These are phyloP conservation scores for Dittrichia graveolens DNA, from an alignment of 129 eudicot species.

Conservation along the genomic window DNA sequence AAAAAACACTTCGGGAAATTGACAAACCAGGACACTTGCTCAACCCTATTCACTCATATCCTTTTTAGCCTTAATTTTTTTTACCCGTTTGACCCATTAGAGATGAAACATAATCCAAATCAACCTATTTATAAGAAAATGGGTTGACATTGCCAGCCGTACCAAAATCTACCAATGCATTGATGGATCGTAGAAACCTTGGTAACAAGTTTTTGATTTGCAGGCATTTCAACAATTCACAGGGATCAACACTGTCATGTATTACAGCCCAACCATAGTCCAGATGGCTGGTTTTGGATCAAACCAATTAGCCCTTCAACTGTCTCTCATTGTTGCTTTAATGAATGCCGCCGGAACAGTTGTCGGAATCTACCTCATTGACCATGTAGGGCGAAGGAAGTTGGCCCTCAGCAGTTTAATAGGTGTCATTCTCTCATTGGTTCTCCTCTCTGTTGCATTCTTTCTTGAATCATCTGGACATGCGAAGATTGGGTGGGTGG, in stretches of 20 bases:
- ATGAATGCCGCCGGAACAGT: slow-evolving; percentile 67
- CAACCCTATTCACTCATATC: too few relatives aligned
- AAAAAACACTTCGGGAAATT: too few relatives aligned
- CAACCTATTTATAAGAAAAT: not conserved
- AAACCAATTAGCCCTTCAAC: slow-evolving; percentile 63
- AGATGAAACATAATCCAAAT: not conserved
- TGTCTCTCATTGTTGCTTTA: slow-evolving; percentile 65
- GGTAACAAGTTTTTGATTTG: not conserved
- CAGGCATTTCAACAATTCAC: slow-evolving; percentile 81
- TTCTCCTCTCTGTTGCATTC: slow-evolving; percentile 51
- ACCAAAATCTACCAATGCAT: too few relatives aligned
- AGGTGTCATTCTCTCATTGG: slow-evolving; percentile 61
- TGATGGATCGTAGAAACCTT: not conserved
- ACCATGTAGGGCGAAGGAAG: slow-evolving; percentile 66
- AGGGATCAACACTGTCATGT: slow-evolving; percentile 82
- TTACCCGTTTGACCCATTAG: not conserved
- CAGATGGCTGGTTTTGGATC: slow-evolving; percentile 76
- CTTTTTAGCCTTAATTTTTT: too few relatives aligned
- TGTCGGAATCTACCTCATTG: slow-evolving; percentile 67
- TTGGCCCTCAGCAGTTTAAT: slow-evolving; percentile 55
- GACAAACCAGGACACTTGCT: too few relatives aligned
- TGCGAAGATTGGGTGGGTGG: slow-evolving; percentile 62
- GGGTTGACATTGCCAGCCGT: not conserved
- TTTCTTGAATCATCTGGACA: slow-evolving; percentile 46
- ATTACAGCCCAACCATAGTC: slow-evolving; percentile 76